Percentiles rank a stretch among this genome's conserved stretches.
phyloP scores from a whole-genome alignment of 2,329 filamentous ascomycete genomes.

The Knoxdaviesia capensis region DNA sequence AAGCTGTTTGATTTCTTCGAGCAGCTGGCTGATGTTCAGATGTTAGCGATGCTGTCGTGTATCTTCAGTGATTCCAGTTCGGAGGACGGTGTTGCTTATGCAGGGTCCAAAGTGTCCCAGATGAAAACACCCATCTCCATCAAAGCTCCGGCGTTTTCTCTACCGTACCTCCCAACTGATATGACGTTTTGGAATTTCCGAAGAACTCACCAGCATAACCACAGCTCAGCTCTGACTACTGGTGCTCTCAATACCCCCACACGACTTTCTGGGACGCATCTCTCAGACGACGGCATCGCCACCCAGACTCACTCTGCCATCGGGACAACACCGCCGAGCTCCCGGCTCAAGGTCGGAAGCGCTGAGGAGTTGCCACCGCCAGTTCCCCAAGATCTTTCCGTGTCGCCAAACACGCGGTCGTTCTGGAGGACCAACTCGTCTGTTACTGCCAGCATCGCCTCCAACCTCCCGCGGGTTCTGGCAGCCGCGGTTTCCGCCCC shows the following conservation, averaged over 20 bases:
- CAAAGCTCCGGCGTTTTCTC: conserved; percentile 45
- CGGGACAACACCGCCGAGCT: too few species aligned
- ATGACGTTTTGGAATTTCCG: conserved; percentile 25
- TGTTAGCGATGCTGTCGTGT: conserved; percentile 53
- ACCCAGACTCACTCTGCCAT: too few species aligned
- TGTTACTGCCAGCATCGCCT: conserved; percentile 32
- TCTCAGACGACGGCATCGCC: too few species aligned
- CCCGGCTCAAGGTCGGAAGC: too few species aligned
- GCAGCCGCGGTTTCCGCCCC: conserved; percentile 7
- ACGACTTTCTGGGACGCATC: too few species aligned
- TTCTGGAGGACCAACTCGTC: conserved; percentile 33
- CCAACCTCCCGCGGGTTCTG: conserved; percentile 30
- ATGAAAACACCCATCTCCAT: conserved; percentile 42
- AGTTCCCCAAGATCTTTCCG: conserved; percentile 23
- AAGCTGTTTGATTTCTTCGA: conserved; percentile 47
- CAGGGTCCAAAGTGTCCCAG: conserved; percentile 33
- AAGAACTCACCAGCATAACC: too few species aligned
- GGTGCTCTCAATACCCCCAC: too few species aligned
- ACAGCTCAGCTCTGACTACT: too few species aligned
- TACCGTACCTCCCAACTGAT: conserved; percentile 45
- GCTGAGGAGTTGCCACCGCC: too few species aligned
- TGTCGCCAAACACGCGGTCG: conserved; percentile 34
- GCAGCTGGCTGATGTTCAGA: conserved; percentile 41
- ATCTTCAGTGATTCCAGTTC: conserved; percentile 42
- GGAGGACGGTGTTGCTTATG: conserved; percentile 34